Evolutionary conservation across 495 filamentous ascomycete species (phyloP).

Genomic region (Penicillium salamii): DNA sequence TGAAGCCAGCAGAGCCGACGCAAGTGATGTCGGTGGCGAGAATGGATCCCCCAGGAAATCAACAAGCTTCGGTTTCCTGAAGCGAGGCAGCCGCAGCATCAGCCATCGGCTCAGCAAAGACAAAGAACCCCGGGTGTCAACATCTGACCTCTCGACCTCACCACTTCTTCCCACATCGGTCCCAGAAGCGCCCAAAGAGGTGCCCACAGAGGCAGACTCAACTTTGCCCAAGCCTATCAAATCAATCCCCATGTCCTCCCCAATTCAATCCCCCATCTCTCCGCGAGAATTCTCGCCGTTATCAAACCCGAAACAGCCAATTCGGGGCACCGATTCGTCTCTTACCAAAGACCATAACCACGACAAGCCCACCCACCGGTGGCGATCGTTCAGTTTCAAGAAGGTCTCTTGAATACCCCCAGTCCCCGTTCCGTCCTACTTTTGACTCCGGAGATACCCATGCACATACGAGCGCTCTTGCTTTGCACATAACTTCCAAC

Average conservation of each 20-base stretch:
- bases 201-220: conserved; percentile 2
- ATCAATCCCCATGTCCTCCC: neutral
- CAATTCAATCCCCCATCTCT: conserved; percentile 9
- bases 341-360: conserved; percentile 11
- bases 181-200: conserved; percentile 15
- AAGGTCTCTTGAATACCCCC: conserved; percentile 6
- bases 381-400: conserved; percentile 31
- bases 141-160: conserved; percentile 21
- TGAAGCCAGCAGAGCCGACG: conserved; percentile 50
- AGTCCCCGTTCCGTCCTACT: conserved; percentile 11
- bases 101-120: conserved; percentile 43
- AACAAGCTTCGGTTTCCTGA: conserved; percentile 49
- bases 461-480: conserved; percentile 27
- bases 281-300: conserved; percentile 12
- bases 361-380: conserved; percentile 18
- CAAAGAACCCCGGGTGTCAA: conserved; percentile 33
- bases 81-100: conserved; percentile 59
- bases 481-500: conserved; percentile 36
- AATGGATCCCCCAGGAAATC: conserved; percentile 39
- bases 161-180: conserved; percentile 12
- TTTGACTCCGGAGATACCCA: conserved; percentile 22
- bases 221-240: neutral
- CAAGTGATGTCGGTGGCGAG: conserved; percentile 27
- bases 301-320: conserved; percentile 14
- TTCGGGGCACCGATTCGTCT: neutral